Conservation (phyloP, 1,284 basidiomycete species). For the Ganoderma resinaceum region DNA sequence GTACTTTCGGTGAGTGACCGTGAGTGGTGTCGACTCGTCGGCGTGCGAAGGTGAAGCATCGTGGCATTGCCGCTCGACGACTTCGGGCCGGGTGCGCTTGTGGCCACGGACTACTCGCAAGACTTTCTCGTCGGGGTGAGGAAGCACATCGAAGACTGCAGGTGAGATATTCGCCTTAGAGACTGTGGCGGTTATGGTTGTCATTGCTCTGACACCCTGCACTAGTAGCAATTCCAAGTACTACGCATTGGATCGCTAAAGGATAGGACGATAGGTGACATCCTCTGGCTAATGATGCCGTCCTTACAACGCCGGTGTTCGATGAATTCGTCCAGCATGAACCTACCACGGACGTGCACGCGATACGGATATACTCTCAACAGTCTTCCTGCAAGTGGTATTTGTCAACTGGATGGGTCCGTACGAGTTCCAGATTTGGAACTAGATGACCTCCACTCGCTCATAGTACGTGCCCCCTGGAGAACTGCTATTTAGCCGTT, state of each 20-base stretch:
- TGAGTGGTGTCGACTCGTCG: background rate
- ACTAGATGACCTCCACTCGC: background rate
- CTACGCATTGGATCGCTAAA: background rate
- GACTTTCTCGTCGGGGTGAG: background rate
- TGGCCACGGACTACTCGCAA: background rate
- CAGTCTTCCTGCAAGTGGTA: background rate
- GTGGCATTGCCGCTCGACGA: background rate
- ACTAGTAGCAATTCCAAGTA: background rate
- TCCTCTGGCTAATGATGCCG: background rate
- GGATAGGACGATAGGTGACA: background rate
- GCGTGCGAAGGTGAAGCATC: background rate
- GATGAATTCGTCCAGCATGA: background rate
- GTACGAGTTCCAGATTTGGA: conserved; percentile 1
- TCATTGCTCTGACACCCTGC: no score
- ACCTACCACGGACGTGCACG: background rate
- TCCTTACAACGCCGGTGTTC: background rate
- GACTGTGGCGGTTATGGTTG: no score
- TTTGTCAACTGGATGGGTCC: background rate
- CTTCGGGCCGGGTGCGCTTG: background rate
- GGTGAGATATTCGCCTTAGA: no score
- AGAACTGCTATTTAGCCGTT: background rate
- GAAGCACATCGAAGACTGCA: background rate
- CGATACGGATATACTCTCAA: background rate
- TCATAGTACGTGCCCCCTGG: background rate
- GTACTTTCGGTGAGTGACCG: background rate